Evolutionary conservation across 257 asterid species (phyloP), one percentile per base, ranked within the genome.

Genomic region (Pogostemon cablin): DNA sequence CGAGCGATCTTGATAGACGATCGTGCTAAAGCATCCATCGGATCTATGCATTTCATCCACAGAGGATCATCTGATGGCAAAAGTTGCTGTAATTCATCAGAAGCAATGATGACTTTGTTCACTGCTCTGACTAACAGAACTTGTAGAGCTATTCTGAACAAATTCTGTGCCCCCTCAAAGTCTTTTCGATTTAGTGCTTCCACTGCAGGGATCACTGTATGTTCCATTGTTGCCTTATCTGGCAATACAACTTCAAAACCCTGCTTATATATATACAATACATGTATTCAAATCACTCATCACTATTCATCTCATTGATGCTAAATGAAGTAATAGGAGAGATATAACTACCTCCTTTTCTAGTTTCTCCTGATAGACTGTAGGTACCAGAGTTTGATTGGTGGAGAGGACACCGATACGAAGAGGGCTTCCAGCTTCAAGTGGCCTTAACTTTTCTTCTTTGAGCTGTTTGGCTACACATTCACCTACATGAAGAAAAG

Each of bases 381-480:
- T 75, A 3, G 89, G 85, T 4, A 70, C 81, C 8, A 76, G 46
- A 47, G 79, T 68, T 58, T 75, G 75, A 67, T 81, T 74, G 4
- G 83, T 85, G 32, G 88, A 84, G 46, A 88, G 73, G 69, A 88
- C 74, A 37, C 96, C 96, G 35, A 90, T 85, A 0, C 90, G 85
- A 15, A 76, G 82, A 9, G 81, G 71, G 77, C 88, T 86, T 69
- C 97, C 92, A 10, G 88, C 84, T 80, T 88, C 96, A 1, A 85
- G 82, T 11, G 97, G 95, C 82, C 84, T 83, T 43, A 91, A 59
- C 55, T 83, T 79, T 0, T 87, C 86, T 56, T 78, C 87, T 70
- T 86, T 86, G 74, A 90, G 89, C 66, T 90, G 90, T 43, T 77
- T 85, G 46, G 93, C 93, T 9, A 90, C 93, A 73, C 96, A 90